These are phyloP conservation scores for Umbelopsis sp. DNA, from an alignment of 371 early-diverging fungal genomes.

Conservation along the genomic window DNA sequence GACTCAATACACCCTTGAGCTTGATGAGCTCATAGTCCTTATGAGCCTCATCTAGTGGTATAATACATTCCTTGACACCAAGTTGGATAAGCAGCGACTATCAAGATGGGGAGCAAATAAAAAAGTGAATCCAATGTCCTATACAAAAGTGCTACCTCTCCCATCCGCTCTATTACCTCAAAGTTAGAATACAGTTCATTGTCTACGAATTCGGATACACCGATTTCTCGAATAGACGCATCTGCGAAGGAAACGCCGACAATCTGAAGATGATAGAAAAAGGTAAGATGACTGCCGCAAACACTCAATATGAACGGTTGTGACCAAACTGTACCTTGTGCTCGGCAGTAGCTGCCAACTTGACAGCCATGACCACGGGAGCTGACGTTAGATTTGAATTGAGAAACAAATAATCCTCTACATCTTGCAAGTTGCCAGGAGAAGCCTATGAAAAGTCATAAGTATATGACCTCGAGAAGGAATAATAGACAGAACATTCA, in stretches of 20 bases:
- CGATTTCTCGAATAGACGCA: slow-evolving; percentile 76
- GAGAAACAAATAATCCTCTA: slow-evolving; percentile 88
- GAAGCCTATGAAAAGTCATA: slow-evolving; percentile 63
- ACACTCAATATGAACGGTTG: neutral
- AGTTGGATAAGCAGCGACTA: slow-evolving; percentile 88
- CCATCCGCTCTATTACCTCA: slow-evolving; percentile 56
- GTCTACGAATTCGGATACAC: slow-evolving; percentile 89
- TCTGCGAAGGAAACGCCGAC: slow-evolving; percentile 92
- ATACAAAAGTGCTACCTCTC: neutral
- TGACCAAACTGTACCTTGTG: slow-evolving; percentile 46
- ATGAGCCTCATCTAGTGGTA: slow-evolving; percentile 59
- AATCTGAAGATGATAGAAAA: slow-evolving; percentile 39
- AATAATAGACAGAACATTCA: neutral
- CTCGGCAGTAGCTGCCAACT: slow-evolving; percentile 55
- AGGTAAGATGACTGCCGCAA: neutral
- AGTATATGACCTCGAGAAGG: neutral
- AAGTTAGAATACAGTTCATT: slow-evolving; percentile 91
- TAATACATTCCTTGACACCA: slow-evolving; percentile 89
- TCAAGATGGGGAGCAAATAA: neutral
- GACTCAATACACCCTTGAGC: slow-evolving; percentile 66
- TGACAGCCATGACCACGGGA: slow-evolving; percentile 85
- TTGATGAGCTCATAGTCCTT: slow-evolving; percentile 73
- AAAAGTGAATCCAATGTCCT: neutral
- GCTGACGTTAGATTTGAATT: slow-evolving; percentile 70
- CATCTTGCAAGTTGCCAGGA: slow-evolving; percentile 89